Base-by-base conservation (phyloP, 306 rosid species). In the Hippophae tibetana region DNA sequence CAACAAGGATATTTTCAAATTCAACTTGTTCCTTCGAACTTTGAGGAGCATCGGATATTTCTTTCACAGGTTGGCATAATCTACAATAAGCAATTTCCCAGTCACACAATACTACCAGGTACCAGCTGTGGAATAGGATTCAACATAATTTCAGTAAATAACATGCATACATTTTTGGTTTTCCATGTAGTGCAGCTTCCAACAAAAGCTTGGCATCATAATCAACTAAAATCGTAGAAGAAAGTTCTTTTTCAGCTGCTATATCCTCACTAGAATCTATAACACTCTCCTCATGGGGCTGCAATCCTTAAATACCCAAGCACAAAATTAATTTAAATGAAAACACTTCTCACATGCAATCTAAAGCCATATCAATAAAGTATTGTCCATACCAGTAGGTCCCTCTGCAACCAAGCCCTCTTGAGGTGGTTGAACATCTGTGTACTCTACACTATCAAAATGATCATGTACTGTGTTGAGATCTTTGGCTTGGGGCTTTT, bases 181-280 rank as follows among this genome's bases (percentile, higher is more conserved):
- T 92, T 76, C 84, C 93, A 54, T 63, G 76, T 42, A 83, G 57
- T 18, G 86, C 67, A 74, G 81, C 87, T 72, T 78, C 80, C n/a
- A 40, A 57, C 11, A 76, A 58, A 61, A 76, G 65, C 57, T 78
- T 68, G 13, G 58, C 63, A 44, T 64, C 43, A 65, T 79, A 79
- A 76, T 58, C 84, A 69, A 48, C 73, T 44, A 74, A 52, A 70
- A 65, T 71, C 54, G 67, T 47, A 69, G 63, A 68, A 6, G 82
- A 73, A 12, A 44, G 59, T 57, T 73, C 81, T 58, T 62, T 64
- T 23, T 58, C 76, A 71, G 64, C 77, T 58, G 63, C 57, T 7
- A 50, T 65, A 66, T 72, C 78, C 78, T 65, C 69, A 65, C 38
- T 62, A 56, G 74, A 74, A 62, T 51, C 72, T 54, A 65, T 40